Conservation (phyloP, 75 land plant species). For the Pinus albicaulis region DNA sequence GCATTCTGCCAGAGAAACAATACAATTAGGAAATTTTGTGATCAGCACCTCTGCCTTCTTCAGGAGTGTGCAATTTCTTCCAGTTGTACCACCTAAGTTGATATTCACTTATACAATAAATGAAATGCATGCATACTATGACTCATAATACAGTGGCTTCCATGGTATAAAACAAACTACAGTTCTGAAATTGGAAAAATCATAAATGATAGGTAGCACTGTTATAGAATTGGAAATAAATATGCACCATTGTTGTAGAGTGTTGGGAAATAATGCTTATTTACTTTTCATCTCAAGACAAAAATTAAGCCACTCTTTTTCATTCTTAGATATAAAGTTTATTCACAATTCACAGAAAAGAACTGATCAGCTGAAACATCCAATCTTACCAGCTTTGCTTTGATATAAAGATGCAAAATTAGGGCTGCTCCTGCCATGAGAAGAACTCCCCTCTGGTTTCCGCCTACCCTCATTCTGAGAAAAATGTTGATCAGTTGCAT, state of each 20-base stretch:
- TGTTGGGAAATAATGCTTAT: background rate
- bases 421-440: constrained; percentile 64
- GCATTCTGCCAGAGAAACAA: background rate
- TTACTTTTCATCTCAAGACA: background rate
- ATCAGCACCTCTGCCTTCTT: background rate
- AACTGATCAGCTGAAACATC: constrained; percentile 9
- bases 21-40: background rate
- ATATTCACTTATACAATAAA: background rate
- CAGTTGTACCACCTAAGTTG: background rate
- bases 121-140: background rate
- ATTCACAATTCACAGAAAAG: background rate
- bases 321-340: background rate
- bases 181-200: background rate
- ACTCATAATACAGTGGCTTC: background rate
- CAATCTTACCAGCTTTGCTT: constrained; percentile 30
- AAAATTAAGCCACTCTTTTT: background rate
- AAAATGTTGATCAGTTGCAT: constrained; percentile 48
- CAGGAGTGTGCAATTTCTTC: background rate
- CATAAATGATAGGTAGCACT: background rate
- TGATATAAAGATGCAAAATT: constrained; percentile 9
- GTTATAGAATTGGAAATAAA: background rate
- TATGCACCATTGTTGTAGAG: background rate
- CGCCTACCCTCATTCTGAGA: constrained; percentile 55
- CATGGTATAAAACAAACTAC: background rate
- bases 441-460: constrained; percentile 54